A percentile compares a stretch with the other conserved stretches of the same genome.
phyloP scores from a whole-genome alignment of 441 rosid genomes.

The Geranium incanum region DNA sequence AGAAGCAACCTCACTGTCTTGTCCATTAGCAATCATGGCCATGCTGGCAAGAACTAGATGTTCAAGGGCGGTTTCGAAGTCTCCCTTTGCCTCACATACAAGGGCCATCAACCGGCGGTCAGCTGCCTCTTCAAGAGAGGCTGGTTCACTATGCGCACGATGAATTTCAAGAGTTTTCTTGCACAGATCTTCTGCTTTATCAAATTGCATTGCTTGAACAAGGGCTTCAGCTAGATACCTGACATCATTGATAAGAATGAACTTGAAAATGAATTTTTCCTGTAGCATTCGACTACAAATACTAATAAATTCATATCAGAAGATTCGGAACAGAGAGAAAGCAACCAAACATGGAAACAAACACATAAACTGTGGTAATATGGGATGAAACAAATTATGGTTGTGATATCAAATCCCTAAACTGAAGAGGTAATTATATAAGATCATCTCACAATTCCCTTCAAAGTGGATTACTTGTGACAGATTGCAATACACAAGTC shows the following conservation, averaged over 20 bases:
- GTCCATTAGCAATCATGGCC: conserved; percentile 93
- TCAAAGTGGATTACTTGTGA: neutral
- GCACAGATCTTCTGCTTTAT: conserved; percentile 83
- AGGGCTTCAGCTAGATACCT: conserved; percentile 95
- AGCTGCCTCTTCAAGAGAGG: conserved; percentile 90
- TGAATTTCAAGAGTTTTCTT: conserved; percentile 90
- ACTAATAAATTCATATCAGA: neutral
- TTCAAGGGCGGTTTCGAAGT: conserved; percentile 81
- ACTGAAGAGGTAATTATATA: neutral
- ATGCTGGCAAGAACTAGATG: conserved; percentile 95
- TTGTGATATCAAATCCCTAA: neutral
- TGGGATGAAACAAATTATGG: neutral
- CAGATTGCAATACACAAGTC: neutral
- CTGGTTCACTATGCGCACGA: conserved; percentile 88
- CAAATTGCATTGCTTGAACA: conserved; percentile 97
- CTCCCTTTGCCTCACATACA: conserved; percentile 84
- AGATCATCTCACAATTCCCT: neutral
- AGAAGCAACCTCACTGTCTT: conserved; percentile 84
- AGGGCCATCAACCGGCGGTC: conserved; percentile 91
- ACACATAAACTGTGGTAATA: neutral
- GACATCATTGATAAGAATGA: conserved; percentile 18
- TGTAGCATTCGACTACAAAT: neutral
- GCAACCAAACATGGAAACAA: neutral
- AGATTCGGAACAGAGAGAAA: neutral
- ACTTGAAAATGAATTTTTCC: conserved; percentile 1